A percentile compares a stretch with the other conserved stretches of the same genome.
Conservation (phyloP, 164 flowering plant species). For the Chloranthus sessilifolius region DNA sequence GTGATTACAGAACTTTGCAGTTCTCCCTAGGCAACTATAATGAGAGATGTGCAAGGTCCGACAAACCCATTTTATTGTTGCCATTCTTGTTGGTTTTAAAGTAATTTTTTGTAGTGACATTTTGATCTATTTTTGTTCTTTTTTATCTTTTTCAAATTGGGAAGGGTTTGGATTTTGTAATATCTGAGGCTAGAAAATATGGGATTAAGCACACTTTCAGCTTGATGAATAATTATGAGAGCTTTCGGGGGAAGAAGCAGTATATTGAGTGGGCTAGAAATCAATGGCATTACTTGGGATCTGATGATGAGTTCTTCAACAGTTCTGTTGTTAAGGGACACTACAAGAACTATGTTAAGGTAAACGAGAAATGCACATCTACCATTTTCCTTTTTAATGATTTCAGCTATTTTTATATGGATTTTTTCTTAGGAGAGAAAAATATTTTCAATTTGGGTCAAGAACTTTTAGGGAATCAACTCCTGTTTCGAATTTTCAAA, state of each 20-base stretch:
- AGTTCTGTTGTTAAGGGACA: constrained; percentile 52
- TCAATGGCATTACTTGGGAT: constrained; percentile 43
- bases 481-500: no score
- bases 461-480: no score
- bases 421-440: no score
- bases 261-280: constrained; percentile 77
- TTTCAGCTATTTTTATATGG: no score
- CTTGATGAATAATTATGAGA: constrained; percentile 64
- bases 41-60: constrained; percentile 72
- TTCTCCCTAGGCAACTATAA: constrained; percentile 72
- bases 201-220: constrained; percentile 63
- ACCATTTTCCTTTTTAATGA: no score
- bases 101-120: no score
- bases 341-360: constrained; percentile 74
- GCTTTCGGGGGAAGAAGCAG: constrained; percentile 67
- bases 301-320: constrained; percentile 76
- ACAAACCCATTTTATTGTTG: neutral
- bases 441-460: no score
- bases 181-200: constrained; percentile 65
- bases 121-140: neutral
- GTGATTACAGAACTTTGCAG: constrained; percentile 52
- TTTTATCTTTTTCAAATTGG: neutral
- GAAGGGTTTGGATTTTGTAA: constrained; percentile 56
- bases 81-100: neutral
- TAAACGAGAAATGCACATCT: no score